Evolutionary conservation across 768 basidiomycete genomes (phyloP).

Genomic region (Pleurotus giganteus): DNA sequence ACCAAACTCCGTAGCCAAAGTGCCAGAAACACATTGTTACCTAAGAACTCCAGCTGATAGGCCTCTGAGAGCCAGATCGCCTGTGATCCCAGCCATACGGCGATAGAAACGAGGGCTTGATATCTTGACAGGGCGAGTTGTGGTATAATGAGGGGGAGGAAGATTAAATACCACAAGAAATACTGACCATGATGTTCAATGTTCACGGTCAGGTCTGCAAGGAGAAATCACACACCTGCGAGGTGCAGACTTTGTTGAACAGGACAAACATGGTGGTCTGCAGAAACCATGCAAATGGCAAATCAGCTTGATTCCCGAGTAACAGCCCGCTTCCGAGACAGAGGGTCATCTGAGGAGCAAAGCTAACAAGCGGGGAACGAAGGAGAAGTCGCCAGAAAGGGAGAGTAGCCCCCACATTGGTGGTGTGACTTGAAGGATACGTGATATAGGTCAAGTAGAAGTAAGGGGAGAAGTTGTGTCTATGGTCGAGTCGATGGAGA

Average conservation of each 20-base stretch:
- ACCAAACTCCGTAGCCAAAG: constrained; percentile 80
- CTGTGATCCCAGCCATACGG: constrained; percentile 76
- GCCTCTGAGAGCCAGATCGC: constrained; percentile 90
- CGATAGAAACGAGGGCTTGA: constrained; percentile 38
- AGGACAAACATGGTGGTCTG: constrained; percentile 91
- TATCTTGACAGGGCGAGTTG: constrained; percentile 49
- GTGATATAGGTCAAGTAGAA: constrained; percentile 94
- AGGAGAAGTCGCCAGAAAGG: constrained; percentile 42
- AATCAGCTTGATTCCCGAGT: constrained; percentile 58
- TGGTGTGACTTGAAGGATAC: constrained; percentile 46
- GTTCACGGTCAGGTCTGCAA: neutral
- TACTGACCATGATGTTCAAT: constrained; percentile 51
- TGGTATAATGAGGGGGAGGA: constrained; percentile 82
- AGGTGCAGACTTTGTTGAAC: constrained; percentile 99
- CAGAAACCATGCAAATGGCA: constrained; percentile 86
- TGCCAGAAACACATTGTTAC: constrained; percentile 63
- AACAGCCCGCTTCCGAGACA: constrained; percentile 72
- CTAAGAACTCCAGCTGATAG: constrained; percentile 87
- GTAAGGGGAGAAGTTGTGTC: constrained; percentile 98
- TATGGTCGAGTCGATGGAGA: constrained; percentile 85
- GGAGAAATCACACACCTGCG: constrained; percentile 56
- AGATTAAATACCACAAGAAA: constrained; percentile 94
- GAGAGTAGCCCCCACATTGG: constrained; percentile 16
- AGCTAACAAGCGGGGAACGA: constrained; percentile 76
- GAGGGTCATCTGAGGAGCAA: constrained; percentile 79